Evolutionary conservation across 2,329 filamentous ascomycete genomes (phyloP).

Genomic region (Aspergillus tanneri): DNA sequence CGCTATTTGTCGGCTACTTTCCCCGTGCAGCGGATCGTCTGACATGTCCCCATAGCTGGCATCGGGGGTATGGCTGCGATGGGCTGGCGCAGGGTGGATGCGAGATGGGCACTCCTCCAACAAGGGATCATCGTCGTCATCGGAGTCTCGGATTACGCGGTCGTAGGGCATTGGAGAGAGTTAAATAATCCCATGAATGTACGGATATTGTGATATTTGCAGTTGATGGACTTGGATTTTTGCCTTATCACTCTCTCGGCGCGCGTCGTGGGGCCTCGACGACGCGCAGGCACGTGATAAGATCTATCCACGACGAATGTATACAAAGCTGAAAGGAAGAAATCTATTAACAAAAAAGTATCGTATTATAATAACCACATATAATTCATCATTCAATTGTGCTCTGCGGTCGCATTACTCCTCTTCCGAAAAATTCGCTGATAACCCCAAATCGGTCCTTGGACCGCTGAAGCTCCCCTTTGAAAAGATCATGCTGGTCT

Average conservation of each 20-base stretch:
- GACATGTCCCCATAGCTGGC: constrained; percentile 13
- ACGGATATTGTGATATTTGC: background rate
- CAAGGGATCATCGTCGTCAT: constrained; percentile 43
- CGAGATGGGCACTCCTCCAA: constrained; percentile 25
- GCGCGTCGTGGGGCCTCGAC: constrained; percentile 8
- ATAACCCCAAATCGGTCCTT: constrained; percentile 86
- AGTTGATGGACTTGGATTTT: background rate
- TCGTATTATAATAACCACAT: background rate
- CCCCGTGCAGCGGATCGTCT: constrained; percentile 5
- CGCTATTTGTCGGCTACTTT: constrained; percentile 14
- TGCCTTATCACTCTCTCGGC: background rate
- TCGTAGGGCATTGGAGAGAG: constrained; percentile 32
- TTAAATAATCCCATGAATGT: background rate
- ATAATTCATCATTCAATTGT: constrained; percentile 32
- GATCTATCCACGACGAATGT: background rate
- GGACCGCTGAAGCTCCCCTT: constrained; percentile 71
- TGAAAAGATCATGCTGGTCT: constrained; percentile 85
- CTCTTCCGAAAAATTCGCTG: constrained; percentile 90
- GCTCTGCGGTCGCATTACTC: constrained; percentile 68
- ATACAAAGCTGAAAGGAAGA: background rate
- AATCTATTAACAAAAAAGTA: background rate
- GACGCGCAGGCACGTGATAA: constrained; percentile 37
- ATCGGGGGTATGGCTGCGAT: constrained; percentile 12
- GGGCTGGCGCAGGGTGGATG: constrained; percentile 15
- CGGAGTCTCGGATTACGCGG: constrained; percentile 47